Evolutionary conservation across 306 rosid species (phyloP), one percentile per base, ranked within the genome.

Genomic region (Spatholobus suberectus): DNA sequence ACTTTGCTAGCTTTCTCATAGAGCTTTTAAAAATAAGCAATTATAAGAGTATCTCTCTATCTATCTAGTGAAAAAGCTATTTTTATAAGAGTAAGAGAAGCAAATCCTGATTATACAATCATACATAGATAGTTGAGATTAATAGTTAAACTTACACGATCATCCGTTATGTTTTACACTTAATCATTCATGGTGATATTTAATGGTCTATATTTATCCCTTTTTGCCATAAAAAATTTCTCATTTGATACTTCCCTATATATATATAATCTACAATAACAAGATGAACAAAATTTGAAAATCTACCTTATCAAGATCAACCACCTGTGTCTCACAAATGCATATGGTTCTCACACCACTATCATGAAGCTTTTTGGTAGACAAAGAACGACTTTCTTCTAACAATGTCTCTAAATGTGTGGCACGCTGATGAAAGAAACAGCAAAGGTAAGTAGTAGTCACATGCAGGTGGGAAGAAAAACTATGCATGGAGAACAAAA

Each of bases 341-440:
- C 98, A 96, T 43, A 96, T 76, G 52, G 99, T 96, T 87, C 98
- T 85, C 59, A 96, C 92, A 26, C 96, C 93, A 70, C 90, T 89
- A 81, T 90, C 91, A 85, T 93, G 99, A 81, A 93, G 88, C 85
- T 83, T 87, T 38, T n/a, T 70, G 29, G 94, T 88, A 11, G 96
- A 87, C 63, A 93, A 67, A 27, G 94, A 76, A 59, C 32, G 84
- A 66, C 73, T 92, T 86, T 91, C 97, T 82, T 86, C 93, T 83
- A 96, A 80, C 72, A 96, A 82, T 80, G 87, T 70, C 87, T 90
- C 98, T 82, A 92, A 90, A 73, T 88, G 97, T 70, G 88, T 40
- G 17, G 89, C 90, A 66, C 80, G 91, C 99, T 96, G 90, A 79
- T 81, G 85, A 70, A 73, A 81, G 52, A 44, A 47, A 51, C 51